Evolutionary conservation across 768 basidiomycete species (phyloP), one percentile per base, ranked within the genome.

Genomic region (Auriscalpium microsporum): DNA sequence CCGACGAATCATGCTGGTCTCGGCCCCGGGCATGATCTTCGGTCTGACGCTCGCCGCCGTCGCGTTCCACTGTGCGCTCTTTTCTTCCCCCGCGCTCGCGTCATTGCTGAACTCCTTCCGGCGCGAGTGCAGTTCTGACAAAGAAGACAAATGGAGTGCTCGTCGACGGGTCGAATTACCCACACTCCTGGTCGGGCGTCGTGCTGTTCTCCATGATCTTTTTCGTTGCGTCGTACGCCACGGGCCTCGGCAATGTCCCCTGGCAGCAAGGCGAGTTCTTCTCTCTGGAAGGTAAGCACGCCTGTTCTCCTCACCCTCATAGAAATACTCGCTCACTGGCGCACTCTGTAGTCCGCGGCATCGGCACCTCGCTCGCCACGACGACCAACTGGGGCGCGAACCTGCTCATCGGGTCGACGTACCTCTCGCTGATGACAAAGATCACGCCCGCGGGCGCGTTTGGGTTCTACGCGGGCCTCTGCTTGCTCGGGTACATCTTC

Each of bases 211-310:
- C 84, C n/a, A 91, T 92, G 86, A 81, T 93, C 60, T 65, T 87
- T 60, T 92, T 86, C 69, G 88, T 90, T 19, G 86, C 86, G 1
- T 84, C 84, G 10, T 93, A 92, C 63, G 90, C 87, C 0, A 85
- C 79, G 2, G 85, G 88, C 4, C 70, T 90, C 14, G 88, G 88
- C 0, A 87, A 88, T 62, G 82, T 90, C 2, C 90, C 90, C 0
- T 91, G 90, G 90, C 87, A 90, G 63, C 90, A 90, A 67, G 88
- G 87, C 45, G 90, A 91, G 65, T 75, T 93, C 10, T 92, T 92
- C 70, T 74, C 77, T 17, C 77, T 91, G 40, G 86, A 90, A 75
- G 82, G 83, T 80, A 44, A 33, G 69, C 13, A n/a, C 42, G 33
- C 33, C 38, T 45, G 44, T 21, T 8, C 19, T 23, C 37, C 4